These are phyloP conservation scores for Morella rubra DNA, from an alignment of 306 rosid species.

Conservation along the genomic window DNA sequence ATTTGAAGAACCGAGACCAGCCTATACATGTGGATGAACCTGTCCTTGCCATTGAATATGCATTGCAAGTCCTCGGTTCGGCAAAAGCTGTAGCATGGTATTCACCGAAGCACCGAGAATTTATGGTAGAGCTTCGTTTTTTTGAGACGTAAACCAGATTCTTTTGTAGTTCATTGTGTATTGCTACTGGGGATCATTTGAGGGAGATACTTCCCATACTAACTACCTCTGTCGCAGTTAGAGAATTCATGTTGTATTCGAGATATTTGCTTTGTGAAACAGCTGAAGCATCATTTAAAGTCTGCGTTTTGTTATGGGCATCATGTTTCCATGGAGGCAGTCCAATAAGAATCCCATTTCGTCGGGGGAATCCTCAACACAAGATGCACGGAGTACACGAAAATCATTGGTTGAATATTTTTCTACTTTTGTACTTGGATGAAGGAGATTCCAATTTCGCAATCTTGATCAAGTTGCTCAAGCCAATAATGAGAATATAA, in stretches of 20 bases:
- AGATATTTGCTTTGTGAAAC: neutral
- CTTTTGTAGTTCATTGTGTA: slow-evolving; percentile 23
- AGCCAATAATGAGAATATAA: no score
- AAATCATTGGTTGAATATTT: no score
- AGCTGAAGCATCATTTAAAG: neutral
- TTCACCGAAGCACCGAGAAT: slow-evolving; percentile 77
- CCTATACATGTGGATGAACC: slow-evolving; percentile 54
- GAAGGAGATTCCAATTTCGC: neutral
- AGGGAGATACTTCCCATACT: slow-evolving; percentile 2
- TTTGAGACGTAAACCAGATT: slow-evolving; percentile 50
- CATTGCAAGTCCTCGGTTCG: slow-evolving; percentile 81
- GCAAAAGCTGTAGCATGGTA: slow-evolving; percentile 98
- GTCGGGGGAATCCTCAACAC: no score
- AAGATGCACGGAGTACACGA: no score
- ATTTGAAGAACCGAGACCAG: slow-evolving; percentile 47
- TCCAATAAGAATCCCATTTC: no score
- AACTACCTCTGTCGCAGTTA: neutral
- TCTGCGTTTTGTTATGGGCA: neutral
- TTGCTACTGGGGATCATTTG: slow-evolving; percentile 10
- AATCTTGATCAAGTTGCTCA: neutral
- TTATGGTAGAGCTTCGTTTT: slow-evolving; percentile 92
- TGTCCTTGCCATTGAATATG: slow-evolving; percentile 75
- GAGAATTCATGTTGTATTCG: neutral
- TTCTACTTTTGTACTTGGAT: no score
- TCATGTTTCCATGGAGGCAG: neutral